Conservation (phyloP, 2,329 filamentous ascomycete species). For the Sporothrix euskadiensis region DNA sequence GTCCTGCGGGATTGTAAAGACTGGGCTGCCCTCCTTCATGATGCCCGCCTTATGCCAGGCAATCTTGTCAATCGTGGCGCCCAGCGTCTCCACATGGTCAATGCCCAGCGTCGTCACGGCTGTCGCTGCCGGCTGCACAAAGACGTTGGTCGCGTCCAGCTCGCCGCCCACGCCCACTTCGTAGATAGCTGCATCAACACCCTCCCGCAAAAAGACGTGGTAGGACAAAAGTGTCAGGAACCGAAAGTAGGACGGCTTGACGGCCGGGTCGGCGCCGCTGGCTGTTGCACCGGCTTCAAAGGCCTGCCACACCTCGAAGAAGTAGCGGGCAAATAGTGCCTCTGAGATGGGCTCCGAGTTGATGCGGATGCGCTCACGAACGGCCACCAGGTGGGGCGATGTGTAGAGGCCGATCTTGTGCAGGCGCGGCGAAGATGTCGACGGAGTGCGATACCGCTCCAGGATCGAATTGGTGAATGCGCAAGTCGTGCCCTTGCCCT, state of each 20-base stretch:
- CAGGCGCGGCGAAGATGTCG: slow-evolving; percentile 31
- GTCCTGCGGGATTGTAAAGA: slow-evolving; percentile 57
- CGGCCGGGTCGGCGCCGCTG: slow-evolving; percentile 38
- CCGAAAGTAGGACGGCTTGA: slow-evolving; percentile 59
- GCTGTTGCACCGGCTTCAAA: slow-evolving; percentile 37
- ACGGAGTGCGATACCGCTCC: slow-evolving; percentile 46
- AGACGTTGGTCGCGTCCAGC: slow-evolving; percentile 67
- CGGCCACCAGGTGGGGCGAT: slow-evolving; percentile 67
- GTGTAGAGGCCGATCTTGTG: slow-evolving; percentile 64
- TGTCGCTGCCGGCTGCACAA: slow-evolving; percentile 56
- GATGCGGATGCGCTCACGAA: slow-evolving; percentile 67
- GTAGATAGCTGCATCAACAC: slow-evolving; percentile 62
- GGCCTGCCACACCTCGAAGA: slow-evolving; percentile 67
- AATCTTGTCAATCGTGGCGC: slow-evolving; percentile 64
- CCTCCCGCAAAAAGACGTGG: slow-evolving; percentile 65
- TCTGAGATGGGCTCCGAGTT: slow-evolving; percentile 59
- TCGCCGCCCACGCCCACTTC: slow-evolving; percentile 69
- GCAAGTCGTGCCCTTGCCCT: slow-evolving; percentile 73
- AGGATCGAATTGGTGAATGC: slow-evolving; percentile 67
- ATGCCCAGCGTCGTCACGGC: slow-evolving; percentile 68
- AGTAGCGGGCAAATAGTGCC: slow-evolving; percentile 62
- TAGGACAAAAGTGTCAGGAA: slow-evolving; percentile 67
- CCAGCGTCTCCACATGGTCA: slow-evolving; percentile 65
- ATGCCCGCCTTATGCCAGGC: slow-evolving; percentile 75
- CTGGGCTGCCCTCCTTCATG: slow-evolving; percentile 60